Conservation (phyloP, 139 green algal species). For the Pedinophyceae sp. region DNA sequence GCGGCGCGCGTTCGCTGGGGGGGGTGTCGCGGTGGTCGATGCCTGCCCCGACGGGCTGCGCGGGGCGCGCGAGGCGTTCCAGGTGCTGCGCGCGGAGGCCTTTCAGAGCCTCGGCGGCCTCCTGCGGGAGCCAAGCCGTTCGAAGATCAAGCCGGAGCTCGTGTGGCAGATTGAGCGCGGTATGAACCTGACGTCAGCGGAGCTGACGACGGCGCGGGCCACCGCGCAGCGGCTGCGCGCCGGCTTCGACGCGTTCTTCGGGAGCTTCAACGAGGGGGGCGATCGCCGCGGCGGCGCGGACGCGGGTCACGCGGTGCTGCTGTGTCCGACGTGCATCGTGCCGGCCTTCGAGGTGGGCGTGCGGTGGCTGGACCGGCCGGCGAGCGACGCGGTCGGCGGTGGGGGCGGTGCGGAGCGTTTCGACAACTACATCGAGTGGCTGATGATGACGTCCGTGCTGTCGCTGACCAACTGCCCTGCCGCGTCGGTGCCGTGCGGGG, state of each 20-base stretch:
- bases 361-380: constrained; percentile 6
- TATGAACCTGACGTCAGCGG: neutral
- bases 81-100: no score
- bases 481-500: constrained; percentile 11
- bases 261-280: no score
- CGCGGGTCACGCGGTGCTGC: constrained; percentile 20
- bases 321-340: constrained; percentile 19
- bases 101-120: no score
- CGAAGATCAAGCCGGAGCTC: no score
- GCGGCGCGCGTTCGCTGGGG: no score
- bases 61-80: no score
- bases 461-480: constrained; percentile 8
- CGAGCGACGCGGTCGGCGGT: constrained; percentile 12
- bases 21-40: no score
- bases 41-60: no score
- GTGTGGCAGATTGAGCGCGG: constrained; percentile 1
- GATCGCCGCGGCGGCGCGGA: no score
- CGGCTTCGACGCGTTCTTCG: constrained; percentile 13
- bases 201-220: neutral
- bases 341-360: constrained; percentile 17
- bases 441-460: constrained; percentile 15
- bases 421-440: constrained; percentile 25
- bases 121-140: no score
- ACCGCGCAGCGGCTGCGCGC: no score
- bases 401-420: constrained; percentile 11